Evolutionary conservation across 805 yeast species (phyloP).

Genomic region (Tetrapisispora pingtungensis): DNA sequence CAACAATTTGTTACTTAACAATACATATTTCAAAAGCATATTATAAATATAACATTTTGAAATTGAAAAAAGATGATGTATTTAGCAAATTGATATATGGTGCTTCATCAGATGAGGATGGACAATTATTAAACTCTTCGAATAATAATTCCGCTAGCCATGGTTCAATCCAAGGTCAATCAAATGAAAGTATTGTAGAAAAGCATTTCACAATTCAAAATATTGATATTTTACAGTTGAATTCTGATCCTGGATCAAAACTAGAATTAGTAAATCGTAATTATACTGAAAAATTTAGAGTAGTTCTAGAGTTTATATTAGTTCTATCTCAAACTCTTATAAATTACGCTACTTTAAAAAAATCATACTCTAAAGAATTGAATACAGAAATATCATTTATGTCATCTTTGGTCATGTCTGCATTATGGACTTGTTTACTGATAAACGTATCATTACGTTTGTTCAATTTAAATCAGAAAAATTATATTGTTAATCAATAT

Average conservation of each 20-base stretch:
- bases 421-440: constrained; percentile 27
- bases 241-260: constrained; percentile 54
- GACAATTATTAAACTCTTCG: constrained; percentile 10
- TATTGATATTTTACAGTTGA: constrained; percentile 42
- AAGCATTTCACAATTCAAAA: constrained; percentile 58
- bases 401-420: constrained; percentile 12
- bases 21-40: constrained; percentile 14
- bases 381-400: not conserved
- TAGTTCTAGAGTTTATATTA: constrained; percentile 39
- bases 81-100: constrained; percentile 12
- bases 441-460: constrained; percentile 26
- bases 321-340: constrained; percentile 34
- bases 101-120: constrained; percentile 10
- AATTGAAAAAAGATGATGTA: constrained; percentile 9
- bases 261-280: constrained; percentile 40
- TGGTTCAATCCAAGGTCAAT: not conserved
- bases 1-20: constrained; percentile 5
- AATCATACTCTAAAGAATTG: not conserved
- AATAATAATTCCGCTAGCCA: not conserved
- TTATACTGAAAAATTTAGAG: constrained; percentile 43
- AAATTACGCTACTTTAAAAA: constrained; percentile 9
- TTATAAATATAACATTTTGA: constrained; percentile 13
- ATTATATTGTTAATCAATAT: constrained; percentile 15
- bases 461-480: constrained; percentile 26
- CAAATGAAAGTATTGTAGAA: constrained; percentile 30